Conservation (phyloP, 306 rosid genomes). For the Cajanus cajan region DNA sequence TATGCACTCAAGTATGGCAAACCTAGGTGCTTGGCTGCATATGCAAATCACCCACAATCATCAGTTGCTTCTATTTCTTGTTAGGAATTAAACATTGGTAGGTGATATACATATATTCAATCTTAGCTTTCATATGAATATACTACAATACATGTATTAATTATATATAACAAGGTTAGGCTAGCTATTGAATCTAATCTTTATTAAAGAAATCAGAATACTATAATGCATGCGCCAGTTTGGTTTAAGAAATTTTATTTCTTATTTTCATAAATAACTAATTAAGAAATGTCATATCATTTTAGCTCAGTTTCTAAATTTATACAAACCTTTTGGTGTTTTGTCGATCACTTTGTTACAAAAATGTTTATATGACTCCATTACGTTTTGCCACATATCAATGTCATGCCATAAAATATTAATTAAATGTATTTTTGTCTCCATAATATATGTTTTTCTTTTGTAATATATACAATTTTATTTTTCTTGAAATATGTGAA, state of each 20-base stretch:
- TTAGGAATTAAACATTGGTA: background rate
- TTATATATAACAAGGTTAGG: background rate
- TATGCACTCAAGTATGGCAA: conserved; percentile 60
- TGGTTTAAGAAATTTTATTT: background rate
- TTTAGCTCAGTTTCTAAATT: background rate
- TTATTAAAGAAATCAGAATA: background rate
- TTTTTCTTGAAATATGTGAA: no score
- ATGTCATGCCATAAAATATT: no score
- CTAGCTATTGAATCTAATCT: background rate
- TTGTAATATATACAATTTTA: no score
- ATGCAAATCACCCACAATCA: background rate
- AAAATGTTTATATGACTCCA: background rate
- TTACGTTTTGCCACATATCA: background rate
- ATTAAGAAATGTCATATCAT: background rate
- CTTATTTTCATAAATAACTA: background rate
- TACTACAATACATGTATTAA: no score
- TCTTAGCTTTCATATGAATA: no score
- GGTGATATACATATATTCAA: background rate
- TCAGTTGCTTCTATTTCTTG: background rate
- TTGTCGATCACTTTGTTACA: no score
- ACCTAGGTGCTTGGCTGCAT: conserved; percentile 57
- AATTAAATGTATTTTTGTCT: no score
- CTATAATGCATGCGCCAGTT: background rate
- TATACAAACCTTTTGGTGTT: background rate
- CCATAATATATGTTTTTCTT: no score